phyloP scores from a whole-genome alignment of 768 basidiomycete genomes.

The Mycena crocata region DNA sequence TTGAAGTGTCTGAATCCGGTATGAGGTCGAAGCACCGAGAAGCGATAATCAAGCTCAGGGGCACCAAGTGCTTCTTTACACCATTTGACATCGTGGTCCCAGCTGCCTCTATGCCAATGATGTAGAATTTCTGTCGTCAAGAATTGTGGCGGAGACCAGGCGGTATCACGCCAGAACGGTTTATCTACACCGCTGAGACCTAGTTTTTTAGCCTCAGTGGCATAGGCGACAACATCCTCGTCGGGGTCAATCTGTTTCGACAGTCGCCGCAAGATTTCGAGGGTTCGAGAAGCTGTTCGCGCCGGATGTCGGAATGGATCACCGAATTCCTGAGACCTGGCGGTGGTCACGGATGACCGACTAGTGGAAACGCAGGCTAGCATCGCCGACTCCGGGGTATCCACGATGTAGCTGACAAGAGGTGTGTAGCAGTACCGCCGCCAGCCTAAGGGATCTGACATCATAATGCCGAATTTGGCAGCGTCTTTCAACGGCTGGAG shows the following conservation, averaged over 20 bases:
- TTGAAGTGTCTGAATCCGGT: conserved; percentile 50
- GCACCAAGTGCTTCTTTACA: conserved; percentile 43
- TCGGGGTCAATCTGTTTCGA: conserved; percentile 30
- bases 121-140: conserved; percentile 52
- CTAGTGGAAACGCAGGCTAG: conserved; percentile 44
- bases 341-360: conserved; percentile 46
- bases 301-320: conserved; percentile 42
- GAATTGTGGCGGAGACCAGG: conserved; percentile 46
- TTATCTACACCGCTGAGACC: conserved; percentile 46
- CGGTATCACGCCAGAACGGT: conserved; percentile 53
- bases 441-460: conserved; percentile 43
- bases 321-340: conserved; percentile 44
- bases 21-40: conserved; percentile 49
- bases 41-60: conserved; percentile 49
- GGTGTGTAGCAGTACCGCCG: conserved; percentile 41
- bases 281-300: conserved; percentile 36
- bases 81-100: conserved; percentile 55
- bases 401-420: conserved; percentile 44
- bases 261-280: conserved; percentile 30
- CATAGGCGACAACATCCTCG: conserved; percentile 41
- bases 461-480: conserved; percentile 38
- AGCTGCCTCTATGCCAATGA: conserved; percentile 50
- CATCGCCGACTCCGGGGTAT: conserved; percentile 45
- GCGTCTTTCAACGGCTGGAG: conserved; percentile 44
- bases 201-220: conserved; percentile 34